A percentile compares a stretch with the other conserved stretches of the same genome.
Evolutionary conservation across 176 grass and related monocot species (phyloP).

Genomic region (Eleusine coracana): DNA sequence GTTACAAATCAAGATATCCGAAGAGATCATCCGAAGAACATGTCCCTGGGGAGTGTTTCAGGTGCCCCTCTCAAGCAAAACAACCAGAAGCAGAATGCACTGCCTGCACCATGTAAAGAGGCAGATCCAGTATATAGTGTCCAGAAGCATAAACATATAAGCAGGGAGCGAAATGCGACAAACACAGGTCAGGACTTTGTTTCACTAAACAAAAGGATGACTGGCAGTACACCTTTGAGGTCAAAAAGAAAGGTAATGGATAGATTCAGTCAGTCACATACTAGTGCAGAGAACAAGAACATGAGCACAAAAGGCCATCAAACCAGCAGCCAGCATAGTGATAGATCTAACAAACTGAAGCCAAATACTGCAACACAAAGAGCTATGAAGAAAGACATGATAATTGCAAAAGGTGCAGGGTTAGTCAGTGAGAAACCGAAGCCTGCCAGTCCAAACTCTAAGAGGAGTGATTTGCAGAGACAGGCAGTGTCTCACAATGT

Average conservation of each 20-base stretch:
- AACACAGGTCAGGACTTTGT: constrained; percentile 40
- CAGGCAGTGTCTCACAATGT: constrained; percentile 6
- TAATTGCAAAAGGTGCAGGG: constrained; percentile 53
- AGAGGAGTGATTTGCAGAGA: constrained; percentile 25
- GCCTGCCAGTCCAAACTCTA: constrained; percentile 25
- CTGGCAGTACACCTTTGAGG: constrained; percentile 39
- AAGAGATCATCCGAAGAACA: constrained; percentile 21
- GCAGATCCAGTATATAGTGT: constrained; percentile 18
- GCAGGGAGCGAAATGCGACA: constrained; percentile 24
- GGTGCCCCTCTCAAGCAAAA: constrained; percentile 57
- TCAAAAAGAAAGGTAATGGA: constrained; percentile 49
- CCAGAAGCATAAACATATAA: constrained; percentile 41
- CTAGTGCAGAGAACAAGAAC: constrained; percentile 33
- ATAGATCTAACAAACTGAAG: constrained; percentile 35
- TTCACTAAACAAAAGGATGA: constrained; percentile 53
- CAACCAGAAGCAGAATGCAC: constrained; percentile 68
- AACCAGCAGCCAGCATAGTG: constrained; percentile 1
- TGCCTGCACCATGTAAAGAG: constrained; percentile 21
- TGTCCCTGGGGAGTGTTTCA: constrained; percentile 24
- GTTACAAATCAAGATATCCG: constrained; percentile 38
- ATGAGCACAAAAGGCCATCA: constrained; percentile 32
- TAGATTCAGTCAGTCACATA: constrained; percentile 29
- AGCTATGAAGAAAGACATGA: constrained; percentile 48
- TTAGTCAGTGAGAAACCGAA: constrained; percentile 49
- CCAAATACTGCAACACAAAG: constrained; percentile 24